Percentiles rank a stretch among this genome's conserved stretches.
phyloP scores from a whole-genome alignment of 2,329 filamentous ascomycete species.

The Westerdykella sp. region DNA sequence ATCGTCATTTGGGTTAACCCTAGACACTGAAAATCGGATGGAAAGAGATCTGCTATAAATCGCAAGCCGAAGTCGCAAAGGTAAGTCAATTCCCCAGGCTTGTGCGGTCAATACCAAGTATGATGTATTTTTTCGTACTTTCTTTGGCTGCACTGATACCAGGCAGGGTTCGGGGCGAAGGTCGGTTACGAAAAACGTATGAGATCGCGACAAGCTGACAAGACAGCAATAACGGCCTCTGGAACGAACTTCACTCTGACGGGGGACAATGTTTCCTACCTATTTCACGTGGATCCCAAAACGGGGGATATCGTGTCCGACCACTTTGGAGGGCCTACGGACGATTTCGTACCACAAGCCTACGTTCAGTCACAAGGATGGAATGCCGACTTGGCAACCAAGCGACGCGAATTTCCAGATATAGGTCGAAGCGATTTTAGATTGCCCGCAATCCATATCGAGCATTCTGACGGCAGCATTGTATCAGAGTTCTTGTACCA shows the following conservation, averaged over 20 bases:
- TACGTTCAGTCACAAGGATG: constrained; percentile 45
- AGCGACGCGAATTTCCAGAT: constrained; percentile 59
- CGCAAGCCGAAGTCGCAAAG: too few relatives aligned
- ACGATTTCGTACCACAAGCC: constrained; percentile 47
- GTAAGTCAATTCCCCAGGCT: too few relatives aligned
- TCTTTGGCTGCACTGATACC: too few relatives aligned
- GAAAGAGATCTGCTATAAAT: too few relatives aligned
- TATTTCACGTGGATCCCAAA: constrained; percentile 55
- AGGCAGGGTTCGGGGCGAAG: too few relatives aligned
- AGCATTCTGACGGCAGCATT: constrained; percentile 53
- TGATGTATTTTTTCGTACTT: too few relatives aligned
- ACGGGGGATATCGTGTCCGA: constrained; percentile 55
- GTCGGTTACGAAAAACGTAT: too few relatives aligned
- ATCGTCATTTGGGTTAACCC: not conserved
- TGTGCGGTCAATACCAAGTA: too few relatives aligned
- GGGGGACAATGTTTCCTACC: constrained; percentile 53
- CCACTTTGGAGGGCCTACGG: constrained; percentile 54
- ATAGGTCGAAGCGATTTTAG: constrained; percentile 59
- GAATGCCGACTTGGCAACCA: constrained; percentile 46
- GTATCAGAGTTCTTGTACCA: constrained; percentile 55
- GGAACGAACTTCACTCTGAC: constrained; percentile 54
- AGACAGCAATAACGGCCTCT: constrained; percentile 48
- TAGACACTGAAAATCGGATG: not conserved
- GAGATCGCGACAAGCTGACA: too few relatives aligned
- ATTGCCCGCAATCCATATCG: constrained; percentile 55